These are phyloP conservation scores for Arthrobotrys sphaeroides DNA, from an alignment of 2,329 filamentous ascomycete species.

Conservation along the genomic window DNA sequence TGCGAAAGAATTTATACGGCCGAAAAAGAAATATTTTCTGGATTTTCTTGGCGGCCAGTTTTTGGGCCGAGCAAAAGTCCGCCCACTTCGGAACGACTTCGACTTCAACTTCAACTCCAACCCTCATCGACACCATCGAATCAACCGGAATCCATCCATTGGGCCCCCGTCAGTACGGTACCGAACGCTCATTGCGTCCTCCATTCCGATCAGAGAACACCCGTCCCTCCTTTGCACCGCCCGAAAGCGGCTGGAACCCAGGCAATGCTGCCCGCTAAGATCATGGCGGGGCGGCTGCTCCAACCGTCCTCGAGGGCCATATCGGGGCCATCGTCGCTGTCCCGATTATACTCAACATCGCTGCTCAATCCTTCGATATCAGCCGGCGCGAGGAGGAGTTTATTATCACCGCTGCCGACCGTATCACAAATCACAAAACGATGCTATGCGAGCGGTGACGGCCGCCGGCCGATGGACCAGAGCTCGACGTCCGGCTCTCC, in stretches of 20 bases:
- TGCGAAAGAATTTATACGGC: conserved; percentile 40
- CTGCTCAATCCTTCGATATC: not conserved
- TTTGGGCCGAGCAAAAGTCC: not conserved
- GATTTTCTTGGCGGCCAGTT: conserved; percentile 12
- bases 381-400: not conserved
- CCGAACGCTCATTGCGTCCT: not conserved
- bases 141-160: not conserved
- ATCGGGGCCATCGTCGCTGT: conserved; percentile 7
- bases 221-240: not conserved
- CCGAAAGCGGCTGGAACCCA: conserved; percentile 9
- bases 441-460: conserved; percentile 11
- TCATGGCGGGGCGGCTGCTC: conserved; percentile 50
- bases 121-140: conserved; percentile 1
- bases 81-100: conserved; percentile 17
- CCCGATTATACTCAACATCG: conserved; percentile 29
- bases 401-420: not conserved
- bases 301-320: conserved; percentile 9
- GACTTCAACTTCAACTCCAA: not conserved
- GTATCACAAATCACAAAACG: conserved; percentile 24
- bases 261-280: conserved; percentile 36
- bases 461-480: not conserved
- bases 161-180: not conserved
- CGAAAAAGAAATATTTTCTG: not conserved
- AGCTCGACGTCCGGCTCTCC: not conserved
- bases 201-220: not conserved